These are phyloP conservation scores for Saccharomyces hybrid DNA, from an alignment of 1,139 yeast species.

Conservation along the genomic window DNA sequence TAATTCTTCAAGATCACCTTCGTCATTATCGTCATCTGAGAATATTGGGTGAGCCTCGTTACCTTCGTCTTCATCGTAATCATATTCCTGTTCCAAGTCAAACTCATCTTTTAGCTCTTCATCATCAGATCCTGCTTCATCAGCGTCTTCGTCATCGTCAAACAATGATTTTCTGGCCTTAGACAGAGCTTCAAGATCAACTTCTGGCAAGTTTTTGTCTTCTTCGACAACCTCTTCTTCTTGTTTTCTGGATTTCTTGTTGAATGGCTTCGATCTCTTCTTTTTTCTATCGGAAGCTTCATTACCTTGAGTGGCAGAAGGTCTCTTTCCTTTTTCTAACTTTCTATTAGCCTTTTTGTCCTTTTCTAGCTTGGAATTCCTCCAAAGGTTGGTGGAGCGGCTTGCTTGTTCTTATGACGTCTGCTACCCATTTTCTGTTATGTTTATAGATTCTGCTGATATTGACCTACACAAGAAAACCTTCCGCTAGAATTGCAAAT, in stretches of 20 bases:
- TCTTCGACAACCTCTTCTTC: constrained; percentile 31
- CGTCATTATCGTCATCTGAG: constrained; percentile 68
- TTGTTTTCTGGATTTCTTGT: constrained; percentile 26
- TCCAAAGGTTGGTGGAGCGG: constrained; percentile 81
- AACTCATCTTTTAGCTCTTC: constrained; percentile 51
- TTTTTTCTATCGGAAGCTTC: constrained; percentile 17
- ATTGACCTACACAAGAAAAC: neutral
- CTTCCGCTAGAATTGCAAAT: neutral
- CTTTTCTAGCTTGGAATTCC: constrained; percentile 61
- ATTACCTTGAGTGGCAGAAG: constrained; percentile 14
- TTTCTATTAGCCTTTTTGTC: constrained; percentile 35
- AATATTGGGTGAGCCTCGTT: constrained; percentile 70
- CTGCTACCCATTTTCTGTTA: constrained; percentile 62
- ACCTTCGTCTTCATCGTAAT: constrained; percentile 39
- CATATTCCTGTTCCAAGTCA: constrained; percentile 49
- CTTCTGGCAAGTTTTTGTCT: constrained; percentile 50
- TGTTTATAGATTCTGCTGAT: neutral
- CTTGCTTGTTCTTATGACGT: constrained; percentile 85
- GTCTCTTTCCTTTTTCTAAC: constrained; percentile 21
- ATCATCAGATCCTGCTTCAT: constrained; percentile 38
- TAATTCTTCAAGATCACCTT: constrained; percentile 71
- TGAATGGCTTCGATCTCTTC: constrained; percentile 12
- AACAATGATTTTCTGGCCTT: constrained; percentile 67
- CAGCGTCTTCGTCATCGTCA: constrained; percentile 64
- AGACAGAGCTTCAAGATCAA: constrained; percentile 55